Evolutionary conservation across 495 filamentous ascomycete species (phyloP).

Genomic region (Penicillium lividum): DNA sequence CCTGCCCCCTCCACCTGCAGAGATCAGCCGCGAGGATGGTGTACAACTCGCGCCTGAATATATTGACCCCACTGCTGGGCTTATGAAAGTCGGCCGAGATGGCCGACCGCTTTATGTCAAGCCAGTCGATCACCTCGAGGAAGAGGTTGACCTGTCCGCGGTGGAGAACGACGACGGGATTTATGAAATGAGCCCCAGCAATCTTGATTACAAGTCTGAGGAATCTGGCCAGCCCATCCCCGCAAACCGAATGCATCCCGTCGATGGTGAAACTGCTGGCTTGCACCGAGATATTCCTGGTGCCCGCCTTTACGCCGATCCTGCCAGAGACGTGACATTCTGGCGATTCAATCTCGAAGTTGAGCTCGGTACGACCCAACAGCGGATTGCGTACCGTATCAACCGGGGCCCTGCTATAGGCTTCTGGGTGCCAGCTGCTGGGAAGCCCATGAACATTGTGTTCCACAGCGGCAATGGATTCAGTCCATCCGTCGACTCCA

Average conservation of each 20-base stretch:
- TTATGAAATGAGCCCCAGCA: constrained; percentile 61
- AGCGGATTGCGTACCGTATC: constrained; percentile 91
- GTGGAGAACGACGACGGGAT: constrained; percentile 79
- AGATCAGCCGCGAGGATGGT: constrained; percentile 62
- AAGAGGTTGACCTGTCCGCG: constrained; percentile 69
- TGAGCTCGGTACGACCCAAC: constrained; percentile 72
- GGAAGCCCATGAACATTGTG: constrained; percentile 96
- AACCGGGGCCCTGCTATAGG: constrained; percentile 85
- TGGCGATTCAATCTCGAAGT: constrained; percentile 96
- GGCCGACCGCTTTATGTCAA: constrained; percentile 81
- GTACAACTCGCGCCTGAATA: constrained; percentile 73
- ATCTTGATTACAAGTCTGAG: constrained; percentile 42
- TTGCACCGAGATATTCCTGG: constrained; percentile 78
- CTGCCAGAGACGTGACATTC: constrained; percentile 87
- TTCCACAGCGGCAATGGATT: constrained; percentile 98
- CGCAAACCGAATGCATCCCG: constrained; percentile 41
- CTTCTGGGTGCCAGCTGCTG: constrained; percentile 91
- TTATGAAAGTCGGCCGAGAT: constrained; percentile 77
- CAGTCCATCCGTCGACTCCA: constrained; percentile 72
- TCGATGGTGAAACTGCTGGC: constrained; percentile 73
- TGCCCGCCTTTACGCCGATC: constrained; percentile 79
- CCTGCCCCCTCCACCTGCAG: constrained; percentile 73
- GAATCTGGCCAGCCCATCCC: constrained; percentile 40
- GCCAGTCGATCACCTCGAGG: constrained; percentile 78
- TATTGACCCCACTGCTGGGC: constrained; percentile 83